phyloP scores from a whole-genome alignment of 2,329 filamentous ascomycete species.

The Cercospora sp. region DNA sequence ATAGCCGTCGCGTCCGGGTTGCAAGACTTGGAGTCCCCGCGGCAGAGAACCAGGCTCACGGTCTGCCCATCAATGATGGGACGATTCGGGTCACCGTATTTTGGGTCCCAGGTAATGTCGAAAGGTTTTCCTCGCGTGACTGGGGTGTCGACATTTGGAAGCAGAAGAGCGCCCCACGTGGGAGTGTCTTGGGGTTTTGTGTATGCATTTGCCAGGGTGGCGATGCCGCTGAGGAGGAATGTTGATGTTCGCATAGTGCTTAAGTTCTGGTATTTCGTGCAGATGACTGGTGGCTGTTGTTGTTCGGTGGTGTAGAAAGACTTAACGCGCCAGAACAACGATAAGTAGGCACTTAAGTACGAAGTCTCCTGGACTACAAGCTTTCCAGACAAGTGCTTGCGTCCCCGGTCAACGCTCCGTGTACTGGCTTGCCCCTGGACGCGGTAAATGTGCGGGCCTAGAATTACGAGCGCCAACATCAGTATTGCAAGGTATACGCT shows the following conservation, averaged over 20 bases:
- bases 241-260: too few species aligned
- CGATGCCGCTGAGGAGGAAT: slow-evolving; percentile 1
- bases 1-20: slow-evolving; percentile 10
- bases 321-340: not conserved
- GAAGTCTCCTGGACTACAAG: not conserved
- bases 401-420: not conserved
- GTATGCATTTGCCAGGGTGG: slow-evolving; percentile 14
- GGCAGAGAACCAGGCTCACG: slow-evolving; percentile 21
- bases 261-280: too few species aligned
- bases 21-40: slow-evolving; percentile 17
- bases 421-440: not conserved
- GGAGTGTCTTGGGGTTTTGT: slow-evolving; percentile 9
- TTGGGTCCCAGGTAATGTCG: slow-evolving; percentile 18
- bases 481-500: slow-evolving; percentile 4
- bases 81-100: too few species aligned
- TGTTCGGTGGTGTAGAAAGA: too few species aligned
- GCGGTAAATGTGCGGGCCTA: not conserved
- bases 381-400: not conserved
- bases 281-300: too few species aligned
- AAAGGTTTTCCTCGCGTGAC: slow-evolving; percentile 17
- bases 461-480: slow-evolving; percentile 4
- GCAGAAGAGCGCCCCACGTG: slow-evolving; percentile 16
- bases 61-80: too few species aligned
- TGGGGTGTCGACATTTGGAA: slow-evolving; percentile 12
- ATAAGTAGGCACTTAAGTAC: not conserved